Percentiles rank a stretch among this genome's conserved stretches.
These are phyloP conservation scores for Prunus yedoensis DNA, from an alignment of 331 rosid genomes.

Conservation along the genomic window DNA sequence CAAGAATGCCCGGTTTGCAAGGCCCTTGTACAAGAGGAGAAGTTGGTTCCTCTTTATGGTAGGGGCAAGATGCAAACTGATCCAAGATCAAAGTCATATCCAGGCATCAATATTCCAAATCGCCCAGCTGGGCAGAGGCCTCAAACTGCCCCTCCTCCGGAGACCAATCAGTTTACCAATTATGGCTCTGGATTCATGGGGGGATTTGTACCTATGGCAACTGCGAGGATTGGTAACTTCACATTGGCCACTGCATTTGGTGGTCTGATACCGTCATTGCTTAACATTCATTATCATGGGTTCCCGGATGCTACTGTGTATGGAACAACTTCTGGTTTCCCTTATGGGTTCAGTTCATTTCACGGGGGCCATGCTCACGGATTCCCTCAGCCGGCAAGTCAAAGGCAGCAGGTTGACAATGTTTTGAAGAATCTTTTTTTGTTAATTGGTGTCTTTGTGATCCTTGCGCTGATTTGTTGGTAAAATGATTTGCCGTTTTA, in stretches of 20 bases:
- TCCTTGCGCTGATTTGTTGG: constrained; percentile 68
- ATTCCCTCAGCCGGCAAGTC: constrained; percentile 44
- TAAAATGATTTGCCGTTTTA: constrained; percentile 19
- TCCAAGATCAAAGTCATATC: constrained; percentile 74
- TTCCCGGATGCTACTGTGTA: constrained; percentile 81
- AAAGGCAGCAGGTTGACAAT: constrained; percentile 68
- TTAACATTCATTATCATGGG: constrained; percentile 76
- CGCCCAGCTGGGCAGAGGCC: constrained; percentile 93
- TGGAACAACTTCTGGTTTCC: constrained; percentile 83
- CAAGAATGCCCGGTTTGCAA: constrained; percentile 98
- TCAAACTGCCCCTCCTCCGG: constrained; percentile 56
- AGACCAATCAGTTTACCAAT: constrained; percentile 54
- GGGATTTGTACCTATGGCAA: constrained; percentile 77
- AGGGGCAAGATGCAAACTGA: constrained; percentile 80
- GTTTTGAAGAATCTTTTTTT: constrained; percentile 72
- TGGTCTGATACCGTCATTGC: constrained; percentile 75
- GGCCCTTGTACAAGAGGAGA: constrained; percentile 73
- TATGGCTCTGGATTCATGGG: constrained; percentile 81
- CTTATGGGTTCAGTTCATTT: constrained; percentile 55
- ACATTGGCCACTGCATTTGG: constrained; percentile 82
- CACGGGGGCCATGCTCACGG: constrained; percentile 70
- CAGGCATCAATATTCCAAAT: constrained; percentile 70
- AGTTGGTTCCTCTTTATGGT: constrained; percentile 89
- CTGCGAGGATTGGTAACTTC: constrained; percentile 79
- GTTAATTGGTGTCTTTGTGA: constrained; percentile 66